Evolutionary conservation across 192 early-diverging fungal species (phyloP).

Genomic region (Oehlia diaphana): DNA sequence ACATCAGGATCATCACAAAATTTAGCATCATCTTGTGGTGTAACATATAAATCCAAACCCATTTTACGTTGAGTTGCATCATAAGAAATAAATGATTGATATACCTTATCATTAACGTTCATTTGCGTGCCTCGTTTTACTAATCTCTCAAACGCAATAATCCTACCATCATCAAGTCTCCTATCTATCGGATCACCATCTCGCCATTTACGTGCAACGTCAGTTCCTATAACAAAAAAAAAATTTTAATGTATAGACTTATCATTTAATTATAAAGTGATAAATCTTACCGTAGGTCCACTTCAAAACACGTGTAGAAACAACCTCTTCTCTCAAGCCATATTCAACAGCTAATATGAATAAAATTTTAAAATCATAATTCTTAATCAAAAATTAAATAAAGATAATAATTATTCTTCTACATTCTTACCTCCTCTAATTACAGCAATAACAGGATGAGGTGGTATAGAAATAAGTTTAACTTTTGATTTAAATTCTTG

Average conservation of each 20-base stretch:
- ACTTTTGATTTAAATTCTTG: constrained; percentile 50
- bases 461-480: constrained; percentile 49
- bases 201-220: not conserved
- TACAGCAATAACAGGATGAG: constrained; percentile 52
- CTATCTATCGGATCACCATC: not conserved
- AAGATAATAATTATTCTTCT: not conserved
- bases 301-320: not conserved
- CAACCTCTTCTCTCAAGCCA: constrained; percentile 28
- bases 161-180: too few relatives aligned
- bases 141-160: not conserved
- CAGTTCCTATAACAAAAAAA: not conserved
- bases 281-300: not conserved
- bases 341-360: constrained; percentile 39
- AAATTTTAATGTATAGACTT: not conserved
- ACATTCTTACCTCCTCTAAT: constrained; percentile 39
- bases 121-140: not conserved
- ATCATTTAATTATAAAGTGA: not conserved
- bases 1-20: not conserved
- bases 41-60: not conserved
- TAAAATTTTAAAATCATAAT: not conserved
- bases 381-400: not conserved
- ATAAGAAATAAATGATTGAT: not conserved
- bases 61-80: not conserved
- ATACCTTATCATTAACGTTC: not conserved
- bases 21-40: not conserved